These are phyloP conservation scores for Penicillium nucicola DNA, from an alignment of 495 filamentous ascomycete species.

Conservation along the genomic window DNA sequence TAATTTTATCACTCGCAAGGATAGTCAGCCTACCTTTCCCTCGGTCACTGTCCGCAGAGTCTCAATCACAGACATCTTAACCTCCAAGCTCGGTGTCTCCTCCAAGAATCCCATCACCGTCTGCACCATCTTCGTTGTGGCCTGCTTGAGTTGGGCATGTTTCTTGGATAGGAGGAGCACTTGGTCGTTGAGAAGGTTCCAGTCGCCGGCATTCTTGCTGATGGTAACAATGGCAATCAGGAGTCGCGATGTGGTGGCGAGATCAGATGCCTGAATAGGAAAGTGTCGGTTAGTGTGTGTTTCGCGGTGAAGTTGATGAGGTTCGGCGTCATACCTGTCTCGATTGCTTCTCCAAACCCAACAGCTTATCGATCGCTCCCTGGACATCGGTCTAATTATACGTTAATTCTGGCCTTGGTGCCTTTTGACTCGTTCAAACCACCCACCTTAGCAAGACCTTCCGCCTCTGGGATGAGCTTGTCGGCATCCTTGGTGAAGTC, in stretches of 20 bases:
- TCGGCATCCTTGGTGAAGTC: slow-evolving; percentile 89
- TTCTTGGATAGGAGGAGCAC: slow-evolving; percentile 96
- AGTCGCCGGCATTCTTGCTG: slow-evolving; percentile 88
- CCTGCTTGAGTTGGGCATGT: slow-evolving; percentile 99
- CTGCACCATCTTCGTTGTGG: slow-evolving; percentile 98
- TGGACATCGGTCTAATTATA: slow-evolving; percentile 65
- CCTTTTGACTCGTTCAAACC: slow-evolving; percentile 4
- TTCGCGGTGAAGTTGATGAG: not conserved
- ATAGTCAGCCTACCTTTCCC: slow-evolving; percentile 66
- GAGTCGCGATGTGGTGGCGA: slow-evolving; percentile 87
- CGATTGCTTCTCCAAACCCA: slow-evolving; percentile 88
- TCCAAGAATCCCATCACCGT: slow-evolving; percentile 90
- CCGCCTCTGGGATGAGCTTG: slow-evolving; percentile 81
- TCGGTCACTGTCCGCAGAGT: slow-evolving; percentile 95
- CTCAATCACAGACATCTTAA: slow-evolving; percentile 89
- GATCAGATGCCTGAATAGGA: slow-evolving; percentile 73
- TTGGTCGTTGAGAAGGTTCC: slow-evolving; percentile 93
- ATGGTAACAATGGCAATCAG: slow-evolving; percentile 86
- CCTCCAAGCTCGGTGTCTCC: slow-evolving; percentile 72
- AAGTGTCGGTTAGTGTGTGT: slow-evolving; percentile 2
- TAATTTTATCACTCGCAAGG: not conserved
- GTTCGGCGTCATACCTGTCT: slow-evolving; percentile 66
- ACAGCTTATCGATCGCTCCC: slow-evolving; percentile 88
- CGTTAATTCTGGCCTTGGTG: slow-evolving; percentile 7
- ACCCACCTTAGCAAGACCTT: slow-evolving; percentile 88